Evolutionary conservation across 129 eudicot species (phyloP), one percentile per base, ranked within the genome.

Genomic region (Gnaphalium uliginosum): DNA sequence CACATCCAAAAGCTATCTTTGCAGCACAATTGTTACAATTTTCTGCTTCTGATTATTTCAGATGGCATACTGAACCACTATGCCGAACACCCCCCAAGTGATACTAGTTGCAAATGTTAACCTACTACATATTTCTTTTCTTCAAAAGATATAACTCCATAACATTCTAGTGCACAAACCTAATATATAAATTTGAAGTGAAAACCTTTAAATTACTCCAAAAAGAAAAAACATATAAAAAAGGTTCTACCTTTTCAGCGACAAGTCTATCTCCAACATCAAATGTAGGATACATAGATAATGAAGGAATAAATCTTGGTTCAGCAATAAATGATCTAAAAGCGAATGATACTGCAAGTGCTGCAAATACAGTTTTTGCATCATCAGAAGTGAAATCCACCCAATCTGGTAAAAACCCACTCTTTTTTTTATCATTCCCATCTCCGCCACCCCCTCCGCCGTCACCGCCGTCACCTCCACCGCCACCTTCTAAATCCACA

Each of bases 201-300:
- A 50, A 18, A 25, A 15, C 17, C 64, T 8, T 41, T 8, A 48
- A 64, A 75, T 19, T 64, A 23, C 50, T 43, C 63, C 46, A 21
- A 51, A 46, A 14, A 19, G 1, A 9, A 0, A 11, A n/a, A 4
- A 17, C 0, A 1, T n/a, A 69, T 29, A 11, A 11, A 27, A 13
- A 58, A 72, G 53, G 0, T 6, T 66, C 43, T 70, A 93, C 99
- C 97, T 95, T 95, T 81, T 95, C 99, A 46, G 99, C 99, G 18
- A 95, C 96, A 56, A 95, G 50, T 43, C 99, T 77, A 76, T 95
- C 99, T 18, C 99, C 99, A 66, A 95, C 90, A 84, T 95, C 97
- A 87, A 95, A 95, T 72, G 97, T 95, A 66, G 99, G 99, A 82
- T 78, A 95, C 99, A 95, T 95, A 51, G 99, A 95, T 68, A 95